These are phyloP conservation scores for Lachnellula willkommii DNA, from an alignment of 2,329 filamentous ascomycete genomes.

Conservation along the genomic window DNA sequence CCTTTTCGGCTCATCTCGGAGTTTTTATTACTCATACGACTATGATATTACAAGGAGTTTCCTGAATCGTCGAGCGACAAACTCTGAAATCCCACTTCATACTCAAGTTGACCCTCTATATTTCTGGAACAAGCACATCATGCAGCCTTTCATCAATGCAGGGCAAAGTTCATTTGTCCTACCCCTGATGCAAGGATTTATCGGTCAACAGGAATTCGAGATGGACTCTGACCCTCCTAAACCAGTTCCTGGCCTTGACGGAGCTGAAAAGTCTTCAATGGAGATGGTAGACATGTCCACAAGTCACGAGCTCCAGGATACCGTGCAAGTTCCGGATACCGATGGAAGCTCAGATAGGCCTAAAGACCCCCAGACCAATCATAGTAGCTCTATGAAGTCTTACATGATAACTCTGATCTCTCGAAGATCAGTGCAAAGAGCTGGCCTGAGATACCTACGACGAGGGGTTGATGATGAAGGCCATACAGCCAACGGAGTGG, in stretches of 20 bases:
- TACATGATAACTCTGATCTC: conserved; percentile 80
- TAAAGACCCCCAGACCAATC: not conserved
- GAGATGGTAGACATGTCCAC: conserved; percentile 36
- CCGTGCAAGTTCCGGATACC: conserved; percentile 2
- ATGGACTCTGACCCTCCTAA: conserved; percentile 54
- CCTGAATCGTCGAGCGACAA: conserved; percentile 37
- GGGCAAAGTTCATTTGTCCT: conserved; percentile 67
- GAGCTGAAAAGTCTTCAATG: conserved; percentile 37
- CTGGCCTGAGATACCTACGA: conserved; percentile 83
- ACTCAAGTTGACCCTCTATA: conserved; percentile 69
- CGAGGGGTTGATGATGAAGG: conserved; percentile 88
- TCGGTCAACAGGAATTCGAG: conserved; percentile 78
- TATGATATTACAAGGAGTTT: conserved; percentile 76
- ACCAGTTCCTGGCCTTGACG: conserved; percentile 45
- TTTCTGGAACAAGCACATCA: conserved; percentile 85
- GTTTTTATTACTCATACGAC: conserved; percentile 95
- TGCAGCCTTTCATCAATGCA: conserved; percentile 67
- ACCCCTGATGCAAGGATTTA: conserved; percentile 88
- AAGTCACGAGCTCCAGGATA: conserved; percentile 12
- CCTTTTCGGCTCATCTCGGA: conserved; percentile 73
- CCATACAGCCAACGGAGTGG: conserved; percentile 81
- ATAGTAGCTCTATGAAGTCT: conserved; percentile 14
- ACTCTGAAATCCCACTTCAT: conserved; percentile 57
- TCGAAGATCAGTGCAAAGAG: conserved; percentile 78
- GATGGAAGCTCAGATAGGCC: not conserved